phyloP scores from a whole-genome alignment of 139 green algal genomes.

The Gonium pectorale region DNA sequence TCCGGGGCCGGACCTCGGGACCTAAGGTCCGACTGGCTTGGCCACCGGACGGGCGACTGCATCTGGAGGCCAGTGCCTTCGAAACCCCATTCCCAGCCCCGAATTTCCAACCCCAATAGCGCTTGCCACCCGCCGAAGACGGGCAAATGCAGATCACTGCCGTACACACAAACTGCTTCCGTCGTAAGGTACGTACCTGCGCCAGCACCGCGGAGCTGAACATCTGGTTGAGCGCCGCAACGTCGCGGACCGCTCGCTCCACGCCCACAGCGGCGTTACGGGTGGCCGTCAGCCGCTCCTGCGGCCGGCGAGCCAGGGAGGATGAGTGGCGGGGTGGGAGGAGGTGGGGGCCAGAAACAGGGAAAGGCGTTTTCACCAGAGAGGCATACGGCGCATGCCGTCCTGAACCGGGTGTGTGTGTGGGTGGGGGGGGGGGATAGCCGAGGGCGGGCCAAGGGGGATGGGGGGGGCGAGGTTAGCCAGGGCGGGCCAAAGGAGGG shows the following conservation, averaged over 20 bases:
- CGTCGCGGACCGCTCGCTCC: conserved; percentile 79
- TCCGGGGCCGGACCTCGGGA: too few species aligned
- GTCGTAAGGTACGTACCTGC: too few species aligned
- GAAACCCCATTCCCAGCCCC: too few species aligned
- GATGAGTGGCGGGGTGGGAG: not conserved
- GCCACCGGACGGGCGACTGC: too few species aligned
- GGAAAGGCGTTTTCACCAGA: too few species aligned
- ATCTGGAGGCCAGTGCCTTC: too few species aligned
- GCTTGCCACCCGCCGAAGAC: too few species aligned
- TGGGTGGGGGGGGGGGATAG: not conserved
- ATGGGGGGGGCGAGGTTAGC: not conserved
- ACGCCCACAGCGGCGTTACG: conserved; percentile 56
- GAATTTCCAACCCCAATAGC: too few species aligned
- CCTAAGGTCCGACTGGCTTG: too few species aligned
- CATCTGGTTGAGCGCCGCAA: conserved; percentile 86
- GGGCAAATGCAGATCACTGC: too few species aligned
- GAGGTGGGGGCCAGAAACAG: not conserved
- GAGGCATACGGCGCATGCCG: not conserved
- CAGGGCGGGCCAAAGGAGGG: too few species aligned
- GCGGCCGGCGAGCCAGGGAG: conserved; percentile 13
- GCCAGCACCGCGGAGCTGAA: conserved; percentile 75
- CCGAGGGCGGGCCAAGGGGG: not conserved
- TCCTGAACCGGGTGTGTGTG: not conserved
- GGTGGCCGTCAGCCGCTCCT: conserved; percentile 70
- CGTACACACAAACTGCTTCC: too few species aligned